Evolutionary conservation across 257 asterid genomes (phyloP).

Genomic region (Penstemon eatonii): DNA sequence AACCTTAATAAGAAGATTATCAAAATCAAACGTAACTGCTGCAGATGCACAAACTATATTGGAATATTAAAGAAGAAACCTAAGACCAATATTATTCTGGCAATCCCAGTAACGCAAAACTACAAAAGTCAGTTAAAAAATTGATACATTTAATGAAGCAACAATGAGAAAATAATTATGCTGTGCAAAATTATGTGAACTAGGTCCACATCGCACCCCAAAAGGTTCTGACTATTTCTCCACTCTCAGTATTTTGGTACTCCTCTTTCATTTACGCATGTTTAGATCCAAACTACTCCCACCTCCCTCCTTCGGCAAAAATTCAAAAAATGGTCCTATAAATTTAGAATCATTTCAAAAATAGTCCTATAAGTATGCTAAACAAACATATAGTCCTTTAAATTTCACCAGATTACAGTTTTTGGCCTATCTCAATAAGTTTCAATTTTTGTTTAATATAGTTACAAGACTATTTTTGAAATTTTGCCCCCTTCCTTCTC

Average conservation of each 20-base stretch:
- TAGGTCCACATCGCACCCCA: not conserved
- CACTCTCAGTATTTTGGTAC: not conserved
- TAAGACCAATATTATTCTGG: not conserved
- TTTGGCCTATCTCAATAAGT: too few relatives aligned
- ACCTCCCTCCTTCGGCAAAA: not conserved
- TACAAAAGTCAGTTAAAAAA: not conserved
- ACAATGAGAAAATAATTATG: not conserved
- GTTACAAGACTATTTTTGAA: too few relatives aligned
- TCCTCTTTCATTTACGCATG: conserved; percentile 4
- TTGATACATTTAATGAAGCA: not conserved
- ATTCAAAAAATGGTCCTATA: too few relatives aligned
- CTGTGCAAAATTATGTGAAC: not conserved
- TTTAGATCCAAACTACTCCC: conserved; percentile 3
- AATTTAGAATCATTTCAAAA: too few relatives aligned
- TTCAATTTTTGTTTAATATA: too few relatives aligned
- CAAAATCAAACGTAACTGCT: conserved; percentile 11
- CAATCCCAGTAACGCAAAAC: conserved; percentile 14
- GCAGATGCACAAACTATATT: not conserved
- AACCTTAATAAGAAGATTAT: conserved; percentile 25
- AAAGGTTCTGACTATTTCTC: not conserved
- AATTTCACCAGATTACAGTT: too few relatives aligned
- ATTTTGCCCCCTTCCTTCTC: too few relatives aligned
- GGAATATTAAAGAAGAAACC: conserved; percentile 3
- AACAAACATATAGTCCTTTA: too few relatives aligned
- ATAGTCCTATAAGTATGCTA: too few relatives aligned